Base-by-base conservation (phyloP, 805 yeast genomes). In the Starmerella sirachaensis region DNA sequence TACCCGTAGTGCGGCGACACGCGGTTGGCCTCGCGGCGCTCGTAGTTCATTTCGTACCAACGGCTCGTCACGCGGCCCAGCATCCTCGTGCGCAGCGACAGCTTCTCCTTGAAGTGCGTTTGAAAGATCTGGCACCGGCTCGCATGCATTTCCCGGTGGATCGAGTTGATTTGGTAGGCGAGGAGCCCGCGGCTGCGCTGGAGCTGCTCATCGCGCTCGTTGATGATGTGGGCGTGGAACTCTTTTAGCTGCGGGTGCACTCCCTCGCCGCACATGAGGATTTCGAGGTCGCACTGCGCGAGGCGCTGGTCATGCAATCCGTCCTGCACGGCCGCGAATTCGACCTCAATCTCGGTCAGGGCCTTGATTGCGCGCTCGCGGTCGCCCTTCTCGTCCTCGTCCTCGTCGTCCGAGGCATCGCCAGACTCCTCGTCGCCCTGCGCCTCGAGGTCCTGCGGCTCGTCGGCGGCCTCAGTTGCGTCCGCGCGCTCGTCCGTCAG, bases 31-130 rank as follows among this genome's bases (percentile, higher is more conserved):
- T 74, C 75, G 46, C 93, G 69, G 50, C 96, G 69, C 56, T 91
- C 97, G 51, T 78, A 74, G 59, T 85, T 86, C 52, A 86, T 80
- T 48, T 80, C 78, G 62, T 88, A 88, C 97, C 97, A 91, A 45
- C 74, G 69, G 28, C 78, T 71, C 5, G 96, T 86, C 4, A 93
- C 80, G 6, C 72, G 68, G 42, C 72, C 66, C 33, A 88, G 68
- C 63, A 83, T 66, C 18, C 68, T 64, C 37, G 69, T 68, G 44
- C 84, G 78, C 31, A 70, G 58, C 53, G 84, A 93, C 49, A 76
- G 72, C 24, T 72, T 63, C 40, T 72, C 68, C 51, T 79, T 80
- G 56, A 72, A 60, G 56, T 70, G 83, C 54, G 83, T 81, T 57
- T 91, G 97, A 57, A 88, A 95, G 23, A 82, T 70, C 42, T 76